Evolutionary conservation across 495 filamentous ascomycete species (phyloP).

Genomic region (Clavariopsis aquatica): DNA sequence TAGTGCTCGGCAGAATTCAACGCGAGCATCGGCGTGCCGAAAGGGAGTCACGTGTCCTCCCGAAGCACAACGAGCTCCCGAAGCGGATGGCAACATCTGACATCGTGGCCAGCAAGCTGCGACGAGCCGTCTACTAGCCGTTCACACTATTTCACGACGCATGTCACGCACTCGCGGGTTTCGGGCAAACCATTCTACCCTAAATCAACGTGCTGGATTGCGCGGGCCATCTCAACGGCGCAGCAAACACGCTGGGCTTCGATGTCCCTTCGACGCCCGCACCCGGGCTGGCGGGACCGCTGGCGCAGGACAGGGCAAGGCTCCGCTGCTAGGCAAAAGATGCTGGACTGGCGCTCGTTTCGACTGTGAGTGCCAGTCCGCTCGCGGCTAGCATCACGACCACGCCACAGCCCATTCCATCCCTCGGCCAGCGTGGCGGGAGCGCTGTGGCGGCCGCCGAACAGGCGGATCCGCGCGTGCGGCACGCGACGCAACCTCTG

Average conservation of each 20-base stretch:
- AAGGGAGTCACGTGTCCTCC: conserved; percentile 12
- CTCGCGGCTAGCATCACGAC: conserved; percentile 22
- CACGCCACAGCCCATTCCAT: conserved; percentile 23
- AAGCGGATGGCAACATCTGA: not conserved
- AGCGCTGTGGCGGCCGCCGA: conserved; percentile 26
- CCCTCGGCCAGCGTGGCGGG: conserved; percentile 32
- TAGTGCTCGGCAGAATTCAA: not conserved
- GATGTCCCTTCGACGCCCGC: not conserved
- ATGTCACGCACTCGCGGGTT: conserved; percentile 5
- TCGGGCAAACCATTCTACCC: conserved; percentile 22
- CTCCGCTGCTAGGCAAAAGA: conserved; percentile 2
- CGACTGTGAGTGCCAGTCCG: conserved; percentile 12
- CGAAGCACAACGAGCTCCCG: not conserved
- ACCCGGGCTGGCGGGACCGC: conserved; percentile 19
- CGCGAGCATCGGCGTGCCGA: not conserved
- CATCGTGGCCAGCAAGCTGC: not conserved
- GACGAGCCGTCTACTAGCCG: not conserved
- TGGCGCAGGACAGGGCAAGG: conserved; percentile 11
- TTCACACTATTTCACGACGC: not conserved
- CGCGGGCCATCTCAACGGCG: not conserved
- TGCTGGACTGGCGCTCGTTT: conserved; percentile 16
- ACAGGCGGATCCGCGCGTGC: conserved; percentile 18
- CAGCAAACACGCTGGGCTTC: not conserved
- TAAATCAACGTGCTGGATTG: conserved; percentile 15
- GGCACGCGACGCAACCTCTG: conserved; percentile 22